Base-by-base conservation (phyloP, 73 alveolate genomes). In the Diophrys appendiculata region DNA sequence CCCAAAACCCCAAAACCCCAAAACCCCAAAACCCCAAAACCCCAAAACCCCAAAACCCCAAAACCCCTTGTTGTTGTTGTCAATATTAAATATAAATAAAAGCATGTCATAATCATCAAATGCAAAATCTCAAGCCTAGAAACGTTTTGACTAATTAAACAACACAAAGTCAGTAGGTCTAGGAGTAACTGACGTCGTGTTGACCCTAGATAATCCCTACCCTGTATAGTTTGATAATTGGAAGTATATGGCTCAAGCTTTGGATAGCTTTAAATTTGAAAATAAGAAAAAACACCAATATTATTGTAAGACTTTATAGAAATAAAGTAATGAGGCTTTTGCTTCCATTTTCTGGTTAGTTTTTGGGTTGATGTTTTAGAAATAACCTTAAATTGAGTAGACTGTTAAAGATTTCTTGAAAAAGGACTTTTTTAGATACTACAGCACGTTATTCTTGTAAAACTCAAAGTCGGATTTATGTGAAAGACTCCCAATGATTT, bases 121-220 rank as follows among this genome's bases (percentile, higher is more conserved):
- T n/a, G n/a, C n/a, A n/a, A n/a, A n/a, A n/a, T n/a, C n/a, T n/a
- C n/a, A n/a, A n/a, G n/a, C n/a, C n/a, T n/a, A n/a, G n/a, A n/a
- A n/a, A n/a, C n/a, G n/a, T n/a, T n/a, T n/a, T n/a, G n/a, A n/a
- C n/a, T n/a, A n/a, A n/a, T n/a, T n/a, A n/a, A n/a, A n/a, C 30
- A 60, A 60, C 71, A 3, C 18, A 60, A 60, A 60, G 71, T 11
- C 30, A 23, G 75, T 67, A 3, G 75, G 75, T 24, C 75, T 18
- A 3, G 75, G 75, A 3, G 53, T 67, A 3, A 24, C 29, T 14
- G 75, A 67, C 53, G 29, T 67, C 75, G 29, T 5, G 5, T 27
- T 67, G 52, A 3, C 75, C 29, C 24, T 29, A 3, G 5, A 18
- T 1, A 26, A 29, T 28, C 75, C 29, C 75, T 67, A 28, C 54